A percentile compares a stretch with the other conserved stretches of the same genome.
phyloP scores from a whole-genome alignment of 306 rosid genomes.

The Hylodesmum podocarpum region DNA sequence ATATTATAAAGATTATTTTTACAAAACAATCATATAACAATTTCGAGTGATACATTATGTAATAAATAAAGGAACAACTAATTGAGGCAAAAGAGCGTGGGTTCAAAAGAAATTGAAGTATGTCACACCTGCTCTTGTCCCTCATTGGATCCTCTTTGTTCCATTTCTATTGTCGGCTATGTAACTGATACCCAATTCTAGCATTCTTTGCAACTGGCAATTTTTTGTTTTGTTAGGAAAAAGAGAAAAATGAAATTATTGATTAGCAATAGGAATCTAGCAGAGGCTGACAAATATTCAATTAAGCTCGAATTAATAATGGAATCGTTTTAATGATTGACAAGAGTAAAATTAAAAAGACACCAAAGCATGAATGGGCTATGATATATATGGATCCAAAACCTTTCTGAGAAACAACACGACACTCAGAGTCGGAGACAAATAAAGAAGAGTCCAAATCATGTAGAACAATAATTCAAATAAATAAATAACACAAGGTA shows the following conservation, averaged over 20 bases:
- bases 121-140: neutral
- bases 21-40: no score
- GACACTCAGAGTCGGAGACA: no score
- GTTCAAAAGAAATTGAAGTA: neutral
- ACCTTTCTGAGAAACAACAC: neutral
- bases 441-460: no score
- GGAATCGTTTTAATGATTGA: neutral
- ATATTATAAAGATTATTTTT: no score
- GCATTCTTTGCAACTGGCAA: neutral
- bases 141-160: slow-evolving; percentile 26
- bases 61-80: neutral
- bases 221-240: neutral
- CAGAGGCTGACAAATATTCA: neutral
- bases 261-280: neutral
- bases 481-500: neutral
- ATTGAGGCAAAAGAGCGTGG: neutral
- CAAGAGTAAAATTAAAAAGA: neutral
- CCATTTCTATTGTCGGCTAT: slow-evolving; percentile 2
- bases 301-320: neutral
- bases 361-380: neutral
- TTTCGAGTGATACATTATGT: no score
- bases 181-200: slow-evolving; percentile 2
- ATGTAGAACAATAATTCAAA: neutral
- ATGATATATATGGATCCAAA: neutral
- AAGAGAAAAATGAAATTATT: neutral